phyloP scores from a whole-genome alignment of 352 stramenopile genomes.

The Globisporangium irregulare region DNA sequence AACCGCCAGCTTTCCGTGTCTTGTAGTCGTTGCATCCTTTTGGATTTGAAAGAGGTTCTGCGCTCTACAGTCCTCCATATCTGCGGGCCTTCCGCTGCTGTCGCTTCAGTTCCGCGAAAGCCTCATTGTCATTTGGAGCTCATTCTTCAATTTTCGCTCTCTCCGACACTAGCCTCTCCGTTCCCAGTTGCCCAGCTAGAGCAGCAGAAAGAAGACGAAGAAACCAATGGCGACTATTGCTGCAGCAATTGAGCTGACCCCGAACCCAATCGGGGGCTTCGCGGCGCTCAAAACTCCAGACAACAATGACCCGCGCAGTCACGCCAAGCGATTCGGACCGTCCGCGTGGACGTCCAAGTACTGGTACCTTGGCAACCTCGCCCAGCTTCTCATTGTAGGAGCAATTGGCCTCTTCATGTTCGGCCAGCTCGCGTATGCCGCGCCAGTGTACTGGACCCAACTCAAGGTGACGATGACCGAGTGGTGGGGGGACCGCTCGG shows the following conservation, averaged over 20 bases:
- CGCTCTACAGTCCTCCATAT: background rate
- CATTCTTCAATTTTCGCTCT: conserved; percentile 1
- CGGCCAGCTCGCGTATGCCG: conserved; percentile 3
- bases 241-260: conserved; percentile 2
- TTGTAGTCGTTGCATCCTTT: background rate
- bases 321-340: background rate
- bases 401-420: conserved; percentile 11
- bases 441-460: conserved; percentile 8
- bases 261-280: background rate
- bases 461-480: conserved; percentile 6
- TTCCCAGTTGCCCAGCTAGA: background rate
- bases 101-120: background rate
- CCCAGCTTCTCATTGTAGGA: conserved; percentile 9
- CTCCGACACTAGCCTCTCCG: background rate
- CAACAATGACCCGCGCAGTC: background rate
- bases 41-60: background rate
- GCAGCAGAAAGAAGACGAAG: too few relatives aligned
- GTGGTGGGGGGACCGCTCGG: conserved; percentile 14
- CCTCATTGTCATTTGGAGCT: background rate
- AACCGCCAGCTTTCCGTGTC: background rate
- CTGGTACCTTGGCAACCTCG: conserved; percentile 15
- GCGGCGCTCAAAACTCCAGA: conserved; percentile 11
- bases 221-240: background rate
- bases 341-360: conserved; percentile 10
- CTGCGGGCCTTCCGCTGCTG: background rate